Base-by-base conservation (phyloP, 345 rosid genomes). In the Melaleuca quinquenervia region DNA sequence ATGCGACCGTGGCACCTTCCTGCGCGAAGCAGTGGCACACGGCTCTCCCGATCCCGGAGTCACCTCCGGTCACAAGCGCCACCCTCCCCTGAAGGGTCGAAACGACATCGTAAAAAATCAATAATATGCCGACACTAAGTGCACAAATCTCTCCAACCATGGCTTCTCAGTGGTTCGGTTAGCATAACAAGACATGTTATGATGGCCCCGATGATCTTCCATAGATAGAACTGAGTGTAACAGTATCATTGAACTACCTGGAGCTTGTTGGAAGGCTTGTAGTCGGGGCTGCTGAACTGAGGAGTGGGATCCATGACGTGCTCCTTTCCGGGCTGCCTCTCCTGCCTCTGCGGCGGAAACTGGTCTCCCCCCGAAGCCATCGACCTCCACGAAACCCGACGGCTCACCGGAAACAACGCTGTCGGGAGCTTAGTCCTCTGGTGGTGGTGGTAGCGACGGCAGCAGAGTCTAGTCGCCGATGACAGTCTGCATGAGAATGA, bases 41-140 rank as follows among this genome's bases (percentile, higher is more conserved):
- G 0, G 97, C 96, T 87, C 94, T 62, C n/a, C 99, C 96, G n/a
- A 96, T 95, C 48, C 97, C 98, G 0, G 96, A 94, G 87, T 94
- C 97, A 11, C 99, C 99, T 11, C 98, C 96, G 1, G 98, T 95
- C 74, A 96, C 94, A 6, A 96, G 84, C 3, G 98, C 95, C 85
- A 96, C 97, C 90, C 89, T 93, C 51, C 97, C 98, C 96, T 95
- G 86, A 82, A 36, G 83, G 74, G 48, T 1, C 12, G 6, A 12
- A 49, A 48, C 20, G 56, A 7, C 56, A 20, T 41, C 41, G 41
- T 50, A 29, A 53, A 62, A 5, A 11, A 27, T 48, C 4, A 18
- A 18, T 6, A 27, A 5, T 70, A 36, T 13, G 80, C 41, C 41
- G 16, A 12, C 0, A 5, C 80, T 3, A 4, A 5, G 80, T 8